These are phyloP conservation scores for Aureobasidium namibiae DNA, from an alignment of 2,329 filamentous ascomycete genomes.

Conservation along the genomic window DNA sequence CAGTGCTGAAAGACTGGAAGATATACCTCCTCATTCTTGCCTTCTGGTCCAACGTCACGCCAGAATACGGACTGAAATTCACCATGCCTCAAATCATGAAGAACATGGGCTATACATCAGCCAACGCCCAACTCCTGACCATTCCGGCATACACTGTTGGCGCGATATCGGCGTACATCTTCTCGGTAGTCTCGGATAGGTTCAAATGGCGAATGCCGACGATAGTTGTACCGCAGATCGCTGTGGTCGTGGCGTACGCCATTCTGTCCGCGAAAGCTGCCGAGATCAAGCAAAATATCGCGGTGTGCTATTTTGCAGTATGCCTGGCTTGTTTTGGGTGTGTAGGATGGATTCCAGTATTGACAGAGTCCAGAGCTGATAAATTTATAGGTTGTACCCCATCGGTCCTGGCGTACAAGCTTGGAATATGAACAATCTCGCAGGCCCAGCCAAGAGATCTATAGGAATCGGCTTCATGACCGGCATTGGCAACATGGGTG, in stretches of 20 bases:
- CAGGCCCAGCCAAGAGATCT: constrained; percentile 28
- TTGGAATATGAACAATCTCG: constrained; percentile 27
- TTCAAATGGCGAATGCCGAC: constrained; percentile 65
- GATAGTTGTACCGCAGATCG: constrained; percentile 62
- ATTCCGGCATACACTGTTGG: constrained; percentile 70
- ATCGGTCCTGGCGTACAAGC: constrained; percentile 23
- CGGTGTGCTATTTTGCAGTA: constrained; percentile 21
- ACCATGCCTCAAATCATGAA: constrained; percentile 77
- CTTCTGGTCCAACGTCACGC: constrained; percentile 64
- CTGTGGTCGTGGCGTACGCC: constrained; percentile 68
- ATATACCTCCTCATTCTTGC: constrained; percentile 66
- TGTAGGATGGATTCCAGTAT: neutral
- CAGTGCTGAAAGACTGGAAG: constrained; percentile 72
- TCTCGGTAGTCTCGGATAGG: constrained; percentile 71
- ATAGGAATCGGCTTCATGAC: constrained; percentile 34
- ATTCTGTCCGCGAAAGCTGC: constrained; percentile 65
- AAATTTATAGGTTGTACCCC: constrained; percentile 21
- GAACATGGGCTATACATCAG: constrained; percentile 48
- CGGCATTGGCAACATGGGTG: constrained; percentile 34
- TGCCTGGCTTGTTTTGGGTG: constrained; percentile 22
- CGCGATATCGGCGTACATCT: constrained; percentile 56
- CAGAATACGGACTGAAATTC: constrained; percentile 66
- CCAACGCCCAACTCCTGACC: constrained; percentile 60
- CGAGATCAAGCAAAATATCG: constrained; percentile 55
- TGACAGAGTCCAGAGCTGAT: neutral